Conservation (phyloP, 495 filamentous ascomycete genomes). For the Penicillium turbatum region DNA sequence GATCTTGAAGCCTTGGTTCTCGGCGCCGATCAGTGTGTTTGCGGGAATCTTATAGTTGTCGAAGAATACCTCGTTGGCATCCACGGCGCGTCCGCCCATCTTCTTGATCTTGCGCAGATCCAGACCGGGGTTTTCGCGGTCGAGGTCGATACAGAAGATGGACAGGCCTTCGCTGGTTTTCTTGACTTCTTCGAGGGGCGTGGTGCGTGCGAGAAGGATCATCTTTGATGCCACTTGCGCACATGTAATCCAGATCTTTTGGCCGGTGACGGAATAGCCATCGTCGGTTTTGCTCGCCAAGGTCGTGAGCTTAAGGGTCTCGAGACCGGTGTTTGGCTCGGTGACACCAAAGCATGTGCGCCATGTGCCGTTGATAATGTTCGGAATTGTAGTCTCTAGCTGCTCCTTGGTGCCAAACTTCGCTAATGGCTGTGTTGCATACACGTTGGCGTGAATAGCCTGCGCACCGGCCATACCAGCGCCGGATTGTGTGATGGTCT, state of each 20-base stretch:
- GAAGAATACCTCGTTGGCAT: constrained; percentile 82
- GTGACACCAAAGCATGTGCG: constrained; percentile 70
- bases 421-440: constrained; percentile 71
- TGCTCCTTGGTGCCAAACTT: constrained; percentile 63
- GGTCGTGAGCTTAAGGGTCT: constrained; percentile 66
- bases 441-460: constrained; percentile 71
- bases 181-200: constrained; percentile 57
- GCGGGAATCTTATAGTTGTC: constrained; percentile 62
- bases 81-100: constrained; percentile 75
- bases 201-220: constrained; percentile 73
- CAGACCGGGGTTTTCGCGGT: constrained; percentile 51
- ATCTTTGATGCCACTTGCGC: constrained; percentile 74
- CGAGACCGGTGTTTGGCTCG: constrained; percentile 64
- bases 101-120: constrained; percentile 70
- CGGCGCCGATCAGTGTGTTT: constrained; percentile 60
- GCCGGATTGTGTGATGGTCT: constrained; percentile 72
- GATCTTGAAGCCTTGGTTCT: constrained; percentile 71
- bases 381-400: constrained; percentile 56
- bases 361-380: constrained; percentile 64
- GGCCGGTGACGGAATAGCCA: constrained; percentile 60
- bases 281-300: constrained; percentile 47
- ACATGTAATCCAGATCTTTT: constrained; percentile 82
- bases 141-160: constrained; percentile 71
- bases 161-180: constrained; percentile 68
- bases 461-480: constrained; percentile 77